A percentile compares a stretch with the other conserved stretches of the same genome.
Evolutionary conservation across 129 eudicot genomes (phyloP).

Genomic region (Flaveria robusta): DNA sequence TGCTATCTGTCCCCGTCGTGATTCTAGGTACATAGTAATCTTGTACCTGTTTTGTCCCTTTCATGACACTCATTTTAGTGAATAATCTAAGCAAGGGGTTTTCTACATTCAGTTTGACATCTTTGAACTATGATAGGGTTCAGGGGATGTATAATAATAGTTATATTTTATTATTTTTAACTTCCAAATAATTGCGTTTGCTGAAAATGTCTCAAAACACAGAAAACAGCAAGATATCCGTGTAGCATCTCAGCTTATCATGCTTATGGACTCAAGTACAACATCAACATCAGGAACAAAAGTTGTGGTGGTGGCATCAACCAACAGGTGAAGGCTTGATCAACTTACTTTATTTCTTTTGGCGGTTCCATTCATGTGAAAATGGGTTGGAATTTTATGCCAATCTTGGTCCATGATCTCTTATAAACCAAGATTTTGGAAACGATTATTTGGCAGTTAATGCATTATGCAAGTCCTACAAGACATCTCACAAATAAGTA

Average conservation of each 20-base stretch:
- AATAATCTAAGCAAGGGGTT: not conserved
- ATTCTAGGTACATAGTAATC: conserved; percentile 60
- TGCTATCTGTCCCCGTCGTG: conserved; percentile 88
- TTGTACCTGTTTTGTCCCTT: not conserved
- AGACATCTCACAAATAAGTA: not conserved
- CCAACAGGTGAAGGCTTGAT: conserved; percentile 71
- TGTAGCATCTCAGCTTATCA: conserved; percentile 74
- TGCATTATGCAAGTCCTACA: conserved; percentile 10
- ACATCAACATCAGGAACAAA: conserved; percentile 53
- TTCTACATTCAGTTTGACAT: not conserved
- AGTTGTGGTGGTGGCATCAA: conserved; percentile 94
- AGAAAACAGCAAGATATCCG: conserved; percentile 88
- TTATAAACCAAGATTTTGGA: conserved; percentile 13
- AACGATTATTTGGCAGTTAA: not conserved
- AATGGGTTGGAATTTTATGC: not conserved
- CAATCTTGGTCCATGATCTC: not conserved
- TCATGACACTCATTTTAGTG: conserved; percentile 3
- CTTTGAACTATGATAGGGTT: conserved; percentile 1
- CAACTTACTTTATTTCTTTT: conserved; percentile 5
- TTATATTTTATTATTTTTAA: not conserved
- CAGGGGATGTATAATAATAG: not conserved
- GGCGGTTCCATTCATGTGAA: not conserved
- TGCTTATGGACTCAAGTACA: conserved; percentile 77
- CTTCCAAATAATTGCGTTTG: not conserved
- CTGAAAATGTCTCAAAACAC: conserved; percentile 29